These are phyloP conservation scores for Xylaria bambusicola DNA, from an alignment of 495 filamentous ascomycete genomes.

Conservation along the genomic window DNA sequence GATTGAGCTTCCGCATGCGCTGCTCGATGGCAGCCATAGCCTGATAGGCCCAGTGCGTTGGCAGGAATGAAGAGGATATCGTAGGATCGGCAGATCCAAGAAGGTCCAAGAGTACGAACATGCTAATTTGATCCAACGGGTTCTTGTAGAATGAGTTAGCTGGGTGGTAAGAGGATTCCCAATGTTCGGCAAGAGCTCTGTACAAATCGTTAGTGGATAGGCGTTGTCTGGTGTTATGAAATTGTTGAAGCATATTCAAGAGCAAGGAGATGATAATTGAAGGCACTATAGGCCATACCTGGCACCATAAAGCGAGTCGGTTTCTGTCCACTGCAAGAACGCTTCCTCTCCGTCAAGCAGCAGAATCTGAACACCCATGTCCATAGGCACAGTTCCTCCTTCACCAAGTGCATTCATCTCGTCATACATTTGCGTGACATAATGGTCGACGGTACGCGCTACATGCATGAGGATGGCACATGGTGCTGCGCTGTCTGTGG, in stretches of 20 bases:
- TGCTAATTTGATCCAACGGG: conserved; percentile 71
- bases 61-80: conserved; percentile 78
- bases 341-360: conserved; percentile 95
- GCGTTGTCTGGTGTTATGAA: background rate
- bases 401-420: conserved; percentile 63
- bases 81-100: conserved; percentile 70
- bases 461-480: conserved; percentile 91
- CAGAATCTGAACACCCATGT: conserved; percentile 84
- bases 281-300: conserved; percentile 47
- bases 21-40: conserved; percentile 67
- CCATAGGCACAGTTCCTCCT: conserved; percentile 60
- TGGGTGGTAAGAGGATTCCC: conserved; percentile 67
- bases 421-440: conserved; percentile 78
- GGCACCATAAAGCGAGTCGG: conserved; percentile 85
- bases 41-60: conserved; percentile 92
- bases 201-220: conserved; percentile 21
- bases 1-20: conserved; percentile 59
- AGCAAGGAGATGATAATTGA: background rate
- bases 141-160: conserved; percentile 73
- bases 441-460: conserved; percentile 75
- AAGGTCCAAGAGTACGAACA: conserved; percentile 93
- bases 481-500: conserved; percentile 88
- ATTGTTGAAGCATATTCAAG: too few species aligned
- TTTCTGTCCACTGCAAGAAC: conserved; percentile 73
- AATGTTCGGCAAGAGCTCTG: conserved; percentile 70